phyloP scores from a whole-genome alignment of 2,329 filamentous ascomycete genomes.

The Fusarium sororula region DNA sequence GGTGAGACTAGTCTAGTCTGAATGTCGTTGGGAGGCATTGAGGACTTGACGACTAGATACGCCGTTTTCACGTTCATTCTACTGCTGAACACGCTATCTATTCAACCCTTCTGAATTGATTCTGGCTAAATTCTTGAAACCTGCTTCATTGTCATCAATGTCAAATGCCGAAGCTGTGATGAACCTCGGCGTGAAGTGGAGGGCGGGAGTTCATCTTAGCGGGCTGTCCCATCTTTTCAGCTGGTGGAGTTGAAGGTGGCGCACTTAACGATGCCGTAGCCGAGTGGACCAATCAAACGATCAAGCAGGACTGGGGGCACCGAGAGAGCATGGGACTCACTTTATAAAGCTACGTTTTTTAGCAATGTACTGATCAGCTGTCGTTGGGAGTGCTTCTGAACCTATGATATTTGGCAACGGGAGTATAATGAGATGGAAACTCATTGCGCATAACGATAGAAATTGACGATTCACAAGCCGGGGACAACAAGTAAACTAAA shows the following conservation, averaged over 20 bases:
- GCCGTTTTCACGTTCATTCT: fast-evolving
- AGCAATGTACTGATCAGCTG: too few species aligned
- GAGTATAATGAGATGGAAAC: too few species aligned
- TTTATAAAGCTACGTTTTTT: too few species aligned
- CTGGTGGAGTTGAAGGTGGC: neutral
- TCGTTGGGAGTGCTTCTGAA: too few species aligned
- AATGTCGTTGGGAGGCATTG: neutral
- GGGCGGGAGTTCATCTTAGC: neutral
- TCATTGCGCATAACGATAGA: too few species aligned
- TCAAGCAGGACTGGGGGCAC: too few species aligned
- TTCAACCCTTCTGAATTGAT: fast-evolving
- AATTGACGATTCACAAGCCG: too few species aligned
- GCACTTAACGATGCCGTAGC: neutral
- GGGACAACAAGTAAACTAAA: too few species aligned
- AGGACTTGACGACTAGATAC: neutral
- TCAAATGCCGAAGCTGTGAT: neutral
- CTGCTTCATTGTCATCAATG: too few species aligned
- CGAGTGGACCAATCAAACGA: neutral
- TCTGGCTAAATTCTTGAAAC: too few species aligned
- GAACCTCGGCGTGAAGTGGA: neutral
- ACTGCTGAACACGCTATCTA: fast-evolving
- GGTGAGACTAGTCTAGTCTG: slow-evolving; percentile 9
- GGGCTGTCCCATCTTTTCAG: neutral
- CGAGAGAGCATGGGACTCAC: too few species aligned
- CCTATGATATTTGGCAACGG: too few species aligned